Conservation (phyloP, 768 basidiomycete species). For the Suillus decipiens region DNA sequence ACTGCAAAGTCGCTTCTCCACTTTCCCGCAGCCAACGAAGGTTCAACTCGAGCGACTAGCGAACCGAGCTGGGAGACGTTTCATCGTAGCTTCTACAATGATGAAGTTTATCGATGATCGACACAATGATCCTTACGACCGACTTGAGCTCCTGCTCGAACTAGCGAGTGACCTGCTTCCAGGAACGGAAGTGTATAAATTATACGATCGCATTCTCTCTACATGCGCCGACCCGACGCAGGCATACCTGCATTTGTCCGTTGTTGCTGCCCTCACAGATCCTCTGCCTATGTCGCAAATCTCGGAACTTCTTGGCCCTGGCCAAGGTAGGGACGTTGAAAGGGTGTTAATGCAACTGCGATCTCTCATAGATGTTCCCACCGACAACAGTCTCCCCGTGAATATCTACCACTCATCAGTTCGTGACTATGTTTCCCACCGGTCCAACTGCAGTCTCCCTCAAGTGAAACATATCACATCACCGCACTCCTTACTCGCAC, state of each 20-base stretch:
- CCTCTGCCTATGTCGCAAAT: neutral
- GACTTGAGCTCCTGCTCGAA: neutral
- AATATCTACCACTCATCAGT: neutral
- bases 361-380: neutral
- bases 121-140: neutral
- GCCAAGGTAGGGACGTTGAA: neutral
- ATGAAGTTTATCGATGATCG: neutral
- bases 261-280: neutral
- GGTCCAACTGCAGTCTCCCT: neutral
- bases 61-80: neutral
- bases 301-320: neutral
- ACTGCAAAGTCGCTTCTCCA: neutral
- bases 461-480: neutral
- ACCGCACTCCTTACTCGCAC: neutral
- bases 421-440: neutral
- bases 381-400: neutral
- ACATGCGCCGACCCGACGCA: neutral
- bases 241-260: neutral
- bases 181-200: neutral
- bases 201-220: neutral
- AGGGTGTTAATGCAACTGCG: neutral
- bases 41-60: neutral
- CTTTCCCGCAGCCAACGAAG: neutral
- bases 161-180: neutral
- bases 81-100: neutral